A percentile compares a stretch with the other conserved stretches of the same genome.
Evolutionary conservation across 2,329 filamentous ascomycete genomes (phyloP).

Genomic region (Waltergamsia citrina): DNA sequence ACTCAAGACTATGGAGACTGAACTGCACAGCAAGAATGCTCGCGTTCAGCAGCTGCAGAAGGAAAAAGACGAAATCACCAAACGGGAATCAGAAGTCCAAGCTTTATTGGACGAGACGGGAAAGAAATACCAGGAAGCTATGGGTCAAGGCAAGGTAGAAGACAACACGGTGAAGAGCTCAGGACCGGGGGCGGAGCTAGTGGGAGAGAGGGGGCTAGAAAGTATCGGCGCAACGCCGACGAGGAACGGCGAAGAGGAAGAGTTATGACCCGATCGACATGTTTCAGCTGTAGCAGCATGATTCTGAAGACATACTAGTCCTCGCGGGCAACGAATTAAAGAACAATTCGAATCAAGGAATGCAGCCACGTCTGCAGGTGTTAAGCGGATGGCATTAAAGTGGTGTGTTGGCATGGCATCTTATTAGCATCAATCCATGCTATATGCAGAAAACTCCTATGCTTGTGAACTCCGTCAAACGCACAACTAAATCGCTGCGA

Average conservation of each 20-base stretch:
- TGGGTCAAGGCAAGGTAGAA: conserved; percentile 19
- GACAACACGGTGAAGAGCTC: conserved; percentile 7
- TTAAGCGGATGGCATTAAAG: no score
- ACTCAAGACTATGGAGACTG: conserved; percentile 52
- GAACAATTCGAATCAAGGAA: no score
- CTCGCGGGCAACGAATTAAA: no score
- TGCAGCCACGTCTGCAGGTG: no score
- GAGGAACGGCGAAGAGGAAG: conserved; percentile 12
- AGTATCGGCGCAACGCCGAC: conserved; percentile 21
- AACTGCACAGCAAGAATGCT: conserved; percentile 49
- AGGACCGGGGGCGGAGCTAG: conserved; percentile 11
- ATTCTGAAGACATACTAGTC: background rate
- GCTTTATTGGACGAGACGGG: conserved; percentile 71
- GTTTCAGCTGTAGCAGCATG: background rate
- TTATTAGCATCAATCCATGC: no score
- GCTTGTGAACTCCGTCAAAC: no score
- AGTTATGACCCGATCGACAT: no score
- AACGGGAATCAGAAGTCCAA: conserved; percentile 72
- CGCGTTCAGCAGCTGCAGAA: conserved; percentile 56
- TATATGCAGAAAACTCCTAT: no score
- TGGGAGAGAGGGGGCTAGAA: conserved; percentile 23
- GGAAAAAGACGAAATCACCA: conserved; percentile 59
- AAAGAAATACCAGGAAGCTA: conserved; percentile 43
- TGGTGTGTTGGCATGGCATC: no score
- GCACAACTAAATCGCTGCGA: no score